Base-by-base conservation (phyloP, 352 stramenopile genomes). In the Thalassiosira sp. region DNA sequence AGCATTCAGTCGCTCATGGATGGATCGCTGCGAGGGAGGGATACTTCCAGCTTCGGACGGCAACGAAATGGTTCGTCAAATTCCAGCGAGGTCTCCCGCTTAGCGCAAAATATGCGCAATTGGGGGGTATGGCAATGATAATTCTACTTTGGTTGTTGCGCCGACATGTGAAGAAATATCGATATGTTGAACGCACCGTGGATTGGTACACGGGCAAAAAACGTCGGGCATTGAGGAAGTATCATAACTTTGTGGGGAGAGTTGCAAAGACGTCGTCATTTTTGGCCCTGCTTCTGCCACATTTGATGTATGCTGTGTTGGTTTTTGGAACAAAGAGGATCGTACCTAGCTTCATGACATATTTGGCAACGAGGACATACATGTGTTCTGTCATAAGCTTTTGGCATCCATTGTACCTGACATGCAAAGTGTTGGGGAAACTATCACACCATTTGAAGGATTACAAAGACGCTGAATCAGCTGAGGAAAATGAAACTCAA, bases 201-300 rank as follows among this genome's bases (percentile, higher is more conserved):
- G 37, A 31, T 27, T 87, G 79, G 79, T 84, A 84, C 70, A 25
- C 15, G 7, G 22, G 40, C 1, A 76, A 78, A 27, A 75, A 84
- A 37, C 25, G 63, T 22, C 40, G 51, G 11, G 45, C 42, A 8
- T 11, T 88, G 22, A 80, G 46, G 62, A 37, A 77, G 37, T 87
- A 87, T 56, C 68, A 61, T 5, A 40, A 76, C 13, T 48, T 76
- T 37, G 72, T 92, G 0, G 43, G 83, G 15, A 73, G 66, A 52
- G 72, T 91, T 31, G 75, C 77, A 2, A 69, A 73, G 37, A 86
- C 85, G 18, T 91, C 85, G 1, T 69, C 85, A 20, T 56, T 90
- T 25, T 37, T 93, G 60, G 87, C 87, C 10, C 66, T 86, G 56
- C 22, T 83, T 15, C 31, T 89, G 24, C 85, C 87, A n/a, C 87